phyloP scores from a whole-genome alignment of 2,329 filamentous ascomycete species.

The Colletotrichum musicola region DNA sequence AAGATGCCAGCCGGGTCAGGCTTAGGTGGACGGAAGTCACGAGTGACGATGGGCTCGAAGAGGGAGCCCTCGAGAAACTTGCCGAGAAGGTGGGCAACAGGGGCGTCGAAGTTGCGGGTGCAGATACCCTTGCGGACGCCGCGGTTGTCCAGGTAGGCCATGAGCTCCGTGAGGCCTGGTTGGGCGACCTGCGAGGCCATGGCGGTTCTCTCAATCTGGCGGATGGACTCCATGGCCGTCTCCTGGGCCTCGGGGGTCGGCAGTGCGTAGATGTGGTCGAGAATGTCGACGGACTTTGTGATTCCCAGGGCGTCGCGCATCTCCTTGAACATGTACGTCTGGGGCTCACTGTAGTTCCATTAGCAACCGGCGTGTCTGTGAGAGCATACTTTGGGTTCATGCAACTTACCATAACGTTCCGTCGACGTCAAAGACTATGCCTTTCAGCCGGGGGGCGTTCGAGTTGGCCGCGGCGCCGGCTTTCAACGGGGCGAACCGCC shows the following conservation, averaged over 20 bases:
- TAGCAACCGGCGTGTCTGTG: not conserved
- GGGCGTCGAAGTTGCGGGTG: slow-evolving; percentile 91
- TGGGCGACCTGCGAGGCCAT: slow-evolving; percentile 87
- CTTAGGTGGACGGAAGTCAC: slow-evolving; percentile 87
- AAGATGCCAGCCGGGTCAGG: slow-evolving; percentile 89
- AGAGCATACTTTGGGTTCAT: too few species aligned
- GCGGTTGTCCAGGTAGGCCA: slow-evolving; percentile 81
- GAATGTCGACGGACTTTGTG: slow-evolving; percentile 80
- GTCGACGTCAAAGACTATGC: slow-evolving; percentile 91
- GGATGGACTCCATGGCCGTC: slow-evolving; percentile 78
- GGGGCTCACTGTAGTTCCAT: slow-evolving; percentile 75
- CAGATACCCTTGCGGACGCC: slow-evolving; percentile 85
- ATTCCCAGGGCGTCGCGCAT: slow-evolving; percentile 86
- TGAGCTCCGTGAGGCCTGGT: slow-evolving; percentile 80
- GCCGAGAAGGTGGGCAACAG: slow-evolving; percentile 78
- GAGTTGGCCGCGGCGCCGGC: slow-evolving; percentile 47
- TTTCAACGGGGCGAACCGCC: slow-evolving; percentile 70
- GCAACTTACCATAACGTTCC: slow-evolving; percentile 86
- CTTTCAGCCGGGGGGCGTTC: slow-evolving; percentile 62
- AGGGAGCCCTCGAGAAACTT: slow-evolving; percentile 78
- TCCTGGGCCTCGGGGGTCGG: slow-evolving; percentile 69
- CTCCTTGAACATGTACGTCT: slow-evolving; percentile 94
- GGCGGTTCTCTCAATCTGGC: slow-evolving; percentile 81
- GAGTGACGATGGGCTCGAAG: slow-evolving; percentile 85
- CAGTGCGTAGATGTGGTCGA: slow-evolving; percentile 86